Conservation (phyloP, 768 basidiomycete genomes). For the Phanerochaete carnosa region DNA sequence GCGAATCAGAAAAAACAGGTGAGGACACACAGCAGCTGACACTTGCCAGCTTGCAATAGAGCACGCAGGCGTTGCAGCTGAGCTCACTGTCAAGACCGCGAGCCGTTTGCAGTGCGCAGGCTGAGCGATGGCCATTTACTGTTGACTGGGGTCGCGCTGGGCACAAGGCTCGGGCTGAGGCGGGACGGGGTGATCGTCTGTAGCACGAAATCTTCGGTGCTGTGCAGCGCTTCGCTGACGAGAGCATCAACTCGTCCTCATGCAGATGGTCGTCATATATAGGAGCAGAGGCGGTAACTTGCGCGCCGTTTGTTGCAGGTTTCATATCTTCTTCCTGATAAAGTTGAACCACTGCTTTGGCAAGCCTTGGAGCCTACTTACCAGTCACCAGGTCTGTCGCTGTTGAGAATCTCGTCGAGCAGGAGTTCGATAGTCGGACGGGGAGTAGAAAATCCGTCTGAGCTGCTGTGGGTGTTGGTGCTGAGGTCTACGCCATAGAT, state of each 20-base stretch:
- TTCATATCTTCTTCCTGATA: slow-evolving; percentile 31
- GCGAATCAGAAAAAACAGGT: not conserved
- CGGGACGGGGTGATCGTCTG: slow-evolving; percentile 59
- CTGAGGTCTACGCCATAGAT: slow-evolving; percentile 77
- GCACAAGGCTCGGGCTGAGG: slow-evolving; percentile 50
- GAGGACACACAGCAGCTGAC: not conserved
- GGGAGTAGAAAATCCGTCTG: slow-evolving; percentile 56
- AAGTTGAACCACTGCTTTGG: slow-evolving; percentile 9
- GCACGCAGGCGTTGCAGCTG: slow-evolving; percentile 86
- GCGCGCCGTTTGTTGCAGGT: slow-evolving; percentile 19
- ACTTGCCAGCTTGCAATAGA: slow-evolving; percentile 76
- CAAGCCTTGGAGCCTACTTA: slow-evolving; percentile 6
- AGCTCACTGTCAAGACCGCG: slow-evolving; percentile 79
- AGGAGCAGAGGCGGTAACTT: no score
- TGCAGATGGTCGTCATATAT: no score
- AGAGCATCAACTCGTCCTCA: no score
- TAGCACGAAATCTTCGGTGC: slow-evolving; percentile 40
- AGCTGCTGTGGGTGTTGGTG: slow-evolving; percentile 33
- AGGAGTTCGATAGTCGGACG: no score
- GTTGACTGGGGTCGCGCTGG: slow-evolving; percentile 31
- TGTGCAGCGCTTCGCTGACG: slow-evolving; percentile 30
- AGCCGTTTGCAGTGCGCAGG: slow-evolving; percentile 50
- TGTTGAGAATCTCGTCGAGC: slow-evolving; percentile 76
- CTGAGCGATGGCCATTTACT: slow-evolving; percentile 55
- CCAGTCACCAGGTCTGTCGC: slow-evolving; percentile 32